Conservation (phyloP, 768 basidiomycete species). For the Tulasnella sp. region DNA sequence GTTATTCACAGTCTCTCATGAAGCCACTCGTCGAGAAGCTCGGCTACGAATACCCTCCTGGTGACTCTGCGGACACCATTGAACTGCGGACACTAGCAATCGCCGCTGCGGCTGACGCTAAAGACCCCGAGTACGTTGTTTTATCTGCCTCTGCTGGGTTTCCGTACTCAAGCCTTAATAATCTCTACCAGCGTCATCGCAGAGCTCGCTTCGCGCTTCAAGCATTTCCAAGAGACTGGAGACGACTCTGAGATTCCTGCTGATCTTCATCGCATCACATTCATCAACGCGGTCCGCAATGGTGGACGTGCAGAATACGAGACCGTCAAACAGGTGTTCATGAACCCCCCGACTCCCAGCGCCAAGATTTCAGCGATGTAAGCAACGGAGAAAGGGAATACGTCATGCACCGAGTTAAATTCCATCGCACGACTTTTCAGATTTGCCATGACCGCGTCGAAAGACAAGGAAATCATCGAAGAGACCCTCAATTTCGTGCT, state of each 20-base stretch:
- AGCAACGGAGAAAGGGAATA: slow-evolving; percentile 31
- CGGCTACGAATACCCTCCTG: slow-evolving; percentile 66
- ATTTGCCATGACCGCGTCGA: slow-evolving; percentile 58
- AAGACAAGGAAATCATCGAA: slow-evolving; percentile 53
- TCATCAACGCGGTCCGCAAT: slow-evolving; percentile 52
- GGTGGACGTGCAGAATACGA: slow-evolving; percentile 75
- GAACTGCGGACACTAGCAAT: slow-evolving; percentile 75
- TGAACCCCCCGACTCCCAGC: slow-evolving; percentile 69
- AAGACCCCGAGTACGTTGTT: slow-evolving; percentile 37
- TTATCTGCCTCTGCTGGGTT: not conserved
- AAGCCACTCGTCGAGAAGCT: slow-evolving; percentile 71
- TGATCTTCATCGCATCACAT: slow-evolving; percentile 62
- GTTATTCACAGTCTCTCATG: slow-evolving; percentile 40
- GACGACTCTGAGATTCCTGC: slow-evolving; percentile 76
- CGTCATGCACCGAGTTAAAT: not conserved
- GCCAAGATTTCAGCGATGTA: slow-evolving; percentile 68
- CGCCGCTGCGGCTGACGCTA: slow-evolving; percentile 47
- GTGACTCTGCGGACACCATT: slow-evolving; percentile 63
- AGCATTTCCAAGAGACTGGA: slow-evolving; percentile 60
- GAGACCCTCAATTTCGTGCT: slow-evolving; percentile 61
- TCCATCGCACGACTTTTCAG: slow-evolving; percentile 39
- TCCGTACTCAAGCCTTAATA: slow-evolving; percentile 27
- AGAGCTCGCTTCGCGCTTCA: slow-evolving; percentile 69
- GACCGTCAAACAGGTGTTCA: slow-evolving; percentile 61
- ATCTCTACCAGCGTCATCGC: slow-evolving; percentile 52